Evolutionary conservation across 208 protist species (phyloP).

Genomic region (Acanthamoeba lenticulata): DNA sequence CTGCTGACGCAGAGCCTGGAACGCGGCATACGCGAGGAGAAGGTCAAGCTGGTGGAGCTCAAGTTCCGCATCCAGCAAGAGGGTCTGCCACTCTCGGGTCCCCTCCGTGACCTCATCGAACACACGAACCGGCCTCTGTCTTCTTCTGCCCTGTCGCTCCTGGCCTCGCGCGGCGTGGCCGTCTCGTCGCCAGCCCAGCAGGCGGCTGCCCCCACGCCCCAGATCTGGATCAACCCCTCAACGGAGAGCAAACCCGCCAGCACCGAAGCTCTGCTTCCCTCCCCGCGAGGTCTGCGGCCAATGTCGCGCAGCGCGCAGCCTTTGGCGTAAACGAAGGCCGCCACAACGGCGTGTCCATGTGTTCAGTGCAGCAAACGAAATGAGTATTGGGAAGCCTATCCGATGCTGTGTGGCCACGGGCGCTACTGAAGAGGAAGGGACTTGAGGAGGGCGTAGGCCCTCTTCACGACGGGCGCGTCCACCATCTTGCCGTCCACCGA

Average conservation of each 20-base stretch:
- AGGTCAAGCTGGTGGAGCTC: background rate
- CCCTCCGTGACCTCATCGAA: background rate
- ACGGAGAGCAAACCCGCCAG: no score
- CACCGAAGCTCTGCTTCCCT: no score
- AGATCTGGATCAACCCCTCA: no score
- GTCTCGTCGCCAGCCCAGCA: no score
- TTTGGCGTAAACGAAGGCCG: no score
- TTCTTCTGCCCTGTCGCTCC: background rate
- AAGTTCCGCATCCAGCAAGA: background rate
- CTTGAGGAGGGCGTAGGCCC: constrained; percentile 55
- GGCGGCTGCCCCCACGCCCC: no score
- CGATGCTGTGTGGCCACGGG: no score
- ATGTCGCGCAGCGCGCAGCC: no score
- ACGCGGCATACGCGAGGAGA: background rate
- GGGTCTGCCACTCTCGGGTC: background rate
- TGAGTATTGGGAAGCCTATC: no score
- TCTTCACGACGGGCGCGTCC: constrained; percentile 63
- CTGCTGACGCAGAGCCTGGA: background rate
- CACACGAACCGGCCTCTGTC: background rate
- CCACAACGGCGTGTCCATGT: no score
- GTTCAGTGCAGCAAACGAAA: no score
- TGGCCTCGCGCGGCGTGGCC: background rate
- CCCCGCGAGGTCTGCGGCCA: no score
- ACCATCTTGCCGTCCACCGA: constrained; percentile 67
- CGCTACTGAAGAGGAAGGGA: background rate